phyloP scores from a whole-genome alignment of 2,329 filamentous ascomycete genomes.

The Coleophoma cylindrospora region DNA sequence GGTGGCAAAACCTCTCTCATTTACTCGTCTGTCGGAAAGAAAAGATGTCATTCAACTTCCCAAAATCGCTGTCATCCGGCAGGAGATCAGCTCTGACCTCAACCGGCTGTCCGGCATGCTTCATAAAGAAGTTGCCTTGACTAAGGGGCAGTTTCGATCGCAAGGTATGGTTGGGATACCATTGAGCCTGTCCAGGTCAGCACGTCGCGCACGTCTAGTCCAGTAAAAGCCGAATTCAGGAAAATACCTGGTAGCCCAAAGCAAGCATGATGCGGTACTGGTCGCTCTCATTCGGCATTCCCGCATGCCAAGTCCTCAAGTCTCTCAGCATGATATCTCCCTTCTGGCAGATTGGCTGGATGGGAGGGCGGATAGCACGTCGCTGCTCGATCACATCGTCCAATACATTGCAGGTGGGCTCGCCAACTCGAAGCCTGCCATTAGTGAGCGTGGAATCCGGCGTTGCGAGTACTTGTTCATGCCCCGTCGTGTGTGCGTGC shows the following conservation, averaged over 20 bases:
- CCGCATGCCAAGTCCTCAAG: slow-evolving; percentile 58
- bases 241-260: slow-evolving; percentile 29
- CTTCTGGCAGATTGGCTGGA: slow-evolving; percentile 46
- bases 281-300: slow-evolving; percentile 51
- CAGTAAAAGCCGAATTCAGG: too few relatives aligned
- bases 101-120: slow-evolving; percentile 18
- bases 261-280: slow-evolving; percentile 53
- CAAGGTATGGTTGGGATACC: slow-evolving; percentile 22
- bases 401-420: slow-evolving; percentile 41
- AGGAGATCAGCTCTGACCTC: slow-evolving; percentile 21
- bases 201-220: background rate
- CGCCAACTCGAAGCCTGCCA: slow-evolving; percentile 42
- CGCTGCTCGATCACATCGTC: slow-evolving; percentile 33
- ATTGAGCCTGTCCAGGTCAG: slow-evolving; percentile 17
- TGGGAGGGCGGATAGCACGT: slow-evolving; percentile 32
- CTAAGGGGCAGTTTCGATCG: slow-evolving; percentile 19
- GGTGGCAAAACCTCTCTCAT: too few relatives aligned
- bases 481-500: slow-evolving; percentile 26
- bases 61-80: slow-evolving; percentile 18
- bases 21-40: slow-evolving; percentile 8
- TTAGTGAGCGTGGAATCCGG: slow-evolving; percentile 15
- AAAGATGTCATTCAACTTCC: slow-evolving; percentile 20
- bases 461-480: slow-evolving; percentile 26
- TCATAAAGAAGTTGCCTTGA: slow-evolving; percentile 23
- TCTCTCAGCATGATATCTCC: slow-evolving; percentile 54